Percentiles rank a stretch among this genome's conserved stretches.
Evolutionary conservation across 495 filamentous ascomycete species (phyloP).

Genomic region (Aspergillus hancockii): DNA sequence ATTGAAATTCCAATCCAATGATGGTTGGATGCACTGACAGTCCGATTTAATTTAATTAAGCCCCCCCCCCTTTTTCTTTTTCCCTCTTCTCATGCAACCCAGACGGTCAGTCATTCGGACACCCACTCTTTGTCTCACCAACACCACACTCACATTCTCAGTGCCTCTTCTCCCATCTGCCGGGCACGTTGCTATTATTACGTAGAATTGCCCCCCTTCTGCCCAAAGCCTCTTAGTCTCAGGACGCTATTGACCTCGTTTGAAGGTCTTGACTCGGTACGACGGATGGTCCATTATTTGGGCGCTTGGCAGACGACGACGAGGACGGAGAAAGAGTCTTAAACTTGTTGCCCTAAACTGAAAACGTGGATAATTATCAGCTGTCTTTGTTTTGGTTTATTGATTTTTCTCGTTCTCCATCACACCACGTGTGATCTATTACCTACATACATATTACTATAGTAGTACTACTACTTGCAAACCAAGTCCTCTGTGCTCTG

Average conservation of each 20-base stretch:
- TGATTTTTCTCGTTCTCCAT: background rate
- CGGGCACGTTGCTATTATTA: background rate
- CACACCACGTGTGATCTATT: background rate
- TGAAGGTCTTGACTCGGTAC: background rate
- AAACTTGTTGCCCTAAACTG: background rate
- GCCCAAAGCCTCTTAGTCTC: background rate
- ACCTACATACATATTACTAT: background rate
- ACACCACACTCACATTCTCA: background rate
- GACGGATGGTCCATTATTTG: background rate
- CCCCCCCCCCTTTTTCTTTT: background rate
- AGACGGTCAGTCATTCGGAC: background rate
- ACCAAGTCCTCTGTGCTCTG: no score
- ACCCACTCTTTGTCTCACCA: background rate
- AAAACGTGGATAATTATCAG: background rate
- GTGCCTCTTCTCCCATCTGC: background rate
- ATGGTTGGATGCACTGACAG: no score
- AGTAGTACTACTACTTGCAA: background rate
- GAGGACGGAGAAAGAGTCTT: background rate
- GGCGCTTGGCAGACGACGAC: background rate
- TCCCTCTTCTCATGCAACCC: background rate
- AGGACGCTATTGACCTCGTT: constrained; percentile 13
- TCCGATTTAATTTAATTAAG: no score
- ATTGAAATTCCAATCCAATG: no score
- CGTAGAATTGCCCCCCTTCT: background rate
- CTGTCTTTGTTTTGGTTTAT: no score